Evolutionary conservation across 2,329 filamentous ascomycete species (phyloP), one percentile per base, ranked within the genome.

Genomic region (Hypoxylon sp.): DNA sequence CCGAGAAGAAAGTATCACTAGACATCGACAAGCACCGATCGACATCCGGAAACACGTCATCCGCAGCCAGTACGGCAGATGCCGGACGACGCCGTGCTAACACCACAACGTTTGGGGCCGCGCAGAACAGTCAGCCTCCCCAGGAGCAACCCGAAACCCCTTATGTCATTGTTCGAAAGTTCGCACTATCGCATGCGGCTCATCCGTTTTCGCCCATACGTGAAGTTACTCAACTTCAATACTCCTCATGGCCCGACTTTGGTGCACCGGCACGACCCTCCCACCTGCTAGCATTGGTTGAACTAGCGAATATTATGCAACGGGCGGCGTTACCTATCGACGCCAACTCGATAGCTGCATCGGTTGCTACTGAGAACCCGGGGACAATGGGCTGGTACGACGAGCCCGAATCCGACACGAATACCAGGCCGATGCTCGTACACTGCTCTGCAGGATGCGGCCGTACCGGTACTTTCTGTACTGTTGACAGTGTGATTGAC

Each of bases 391-490:
- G 75, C 2, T 80, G 78, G 70, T 75, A 79, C 16, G 78, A 84
- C 21, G 84, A 88, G 35, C 85, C 88, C 0, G 84, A 87, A 59
- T 68, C 75, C 1, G 73, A 78, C 16, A 67, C 71, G 5, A 64
- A 72, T 1, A 61, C 79, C 16, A 80, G 90, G 20, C 93, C 93
- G 5, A 84, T 97, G 62, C 71, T 99, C 15, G 93, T 99, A 0
- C 94, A 99, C 69, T 99, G 94, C 73, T 96, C 91, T 44, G 94
- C 94, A 3, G 94, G 94, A 0, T 99, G 94, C 72, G 94, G 94
- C 0, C 88, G 94, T 9, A 99, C 94, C 0, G 94, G 94, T 3
- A 93, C 94, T 0, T 99, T 97, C 67, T 97, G 94, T 70, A 96
- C 94, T 0, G 91, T 97, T 11, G 94, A 97, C 69, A 93, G 88